Evolutionary conservation across 2,329 filamentous ascomycete genomes (phyloP), one percentile per base, ranked within the genome.

Genomic region (Bipolaris zeicola): DNA sequence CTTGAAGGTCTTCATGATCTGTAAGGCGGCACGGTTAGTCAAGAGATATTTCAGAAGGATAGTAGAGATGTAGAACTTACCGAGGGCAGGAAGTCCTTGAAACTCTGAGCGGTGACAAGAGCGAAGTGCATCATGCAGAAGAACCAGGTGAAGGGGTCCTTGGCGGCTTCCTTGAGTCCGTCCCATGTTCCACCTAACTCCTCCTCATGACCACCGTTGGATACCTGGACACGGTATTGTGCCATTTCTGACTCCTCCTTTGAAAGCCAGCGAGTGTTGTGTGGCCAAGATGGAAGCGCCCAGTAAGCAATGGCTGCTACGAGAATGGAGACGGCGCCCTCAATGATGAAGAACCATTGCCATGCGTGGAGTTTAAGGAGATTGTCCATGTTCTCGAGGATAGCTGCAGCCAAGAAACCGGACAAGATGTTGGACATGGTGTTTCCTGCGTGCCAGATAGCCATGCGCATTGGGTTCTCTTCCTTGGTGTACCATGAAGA

Each of bases 321-420:
- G 2, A 71, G 39, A 50, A 79, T 73, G 0, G 84, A 86, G 1
- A 79, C 79, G 2, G 85, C 79, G 1, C 85, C 85, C 64, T 87
- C 85, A 78, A 80, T 77, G 59, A 80, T 73, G 63, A 81, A 79
- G 45, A 81, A 78, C 79, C 79, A 81, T n/a, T 80, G 74, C 79
- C 63, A 67, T 0, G 63, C 49, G 13, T 62, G 67, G 26, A 80
- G 68, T 13, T 74, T 74, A 11, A 68, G 58, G 22, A 75, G 66
- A 11, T 75, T 72, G 10, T 79, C 75, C 73, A 82, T 78, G 57
- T 77, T 78, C 34, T 75, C 74, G 7, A 81, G 69, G 18, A 81
- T 77, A 6, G 76, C 80, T 8, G 78, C 79, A 18, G 78, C 78
- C 24, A 81, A 70, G 33, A 81, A 74, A 3, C 78, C 78, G 0